Base-by-base conservation (phyloP, 208 protist species). In the Leishmania braziliensis region DNA sequence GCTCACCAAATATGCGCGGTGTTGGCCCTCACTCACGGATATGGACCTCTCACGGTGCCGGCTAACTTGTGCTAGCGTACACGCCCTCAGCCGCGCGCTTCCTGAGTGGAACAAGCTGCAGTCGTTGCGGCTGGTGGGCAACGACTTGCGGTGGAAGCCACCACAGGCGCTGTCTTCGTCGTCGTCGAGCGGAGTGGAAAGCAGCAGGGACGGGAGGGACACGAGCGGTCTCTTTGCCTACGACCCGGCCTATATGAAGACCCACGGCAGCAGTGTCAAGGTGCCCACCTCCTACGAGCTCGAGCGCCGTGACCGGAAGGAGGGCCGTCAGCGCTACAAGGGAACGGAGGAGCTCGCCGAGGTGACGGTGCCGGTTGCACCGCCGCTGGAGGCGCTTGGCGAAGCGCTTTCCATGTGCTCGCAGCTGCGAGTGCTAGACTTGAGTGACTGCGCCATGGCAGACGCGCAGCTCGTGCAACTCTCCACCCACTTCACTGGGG, bases 251-350 rank as follows among this genome's bases (percentile, higher is more conserved):
- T 95, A 88, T 71, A 93, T 95, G 90, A 85, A 82, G 66, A 63
- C 77, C 33, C 71, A 83, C 74, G 78, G 83, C 68, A 48, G 73
- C 53, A 79, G 86, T 33, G 65, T 9, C 5, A 94, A 92, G 80
- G 91, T 94, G 54, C 91, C 89, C 68, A 96, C 93, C 50, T 92
- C 89, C 39, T 96, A 87, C 73, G 93, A 95, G 86, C 81, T 96
- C 29, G 93, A 95, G 48, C 88, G 90, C 18, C 91, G 89, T 16
- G 93, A 95, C 58, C 84, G 91, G n/a, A 66, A 86, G 60, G 84
- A 79, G 4, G 91, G 93, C n/a, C 86, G 91, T 1, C 74, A 50
- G 68, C 88, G 93, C 60, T 94, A 93, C 79, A 89, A 83, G 43
- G 93, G 90, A 0, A 82, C 87, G 5, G 86, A 90, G 8, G 86